A percentile compares a stretch with the other conserved stretches of the same genome.
phyloP scores from a whole-genome alignment of 305 asterid species.

The Ilex paraguariensis region DNA sequence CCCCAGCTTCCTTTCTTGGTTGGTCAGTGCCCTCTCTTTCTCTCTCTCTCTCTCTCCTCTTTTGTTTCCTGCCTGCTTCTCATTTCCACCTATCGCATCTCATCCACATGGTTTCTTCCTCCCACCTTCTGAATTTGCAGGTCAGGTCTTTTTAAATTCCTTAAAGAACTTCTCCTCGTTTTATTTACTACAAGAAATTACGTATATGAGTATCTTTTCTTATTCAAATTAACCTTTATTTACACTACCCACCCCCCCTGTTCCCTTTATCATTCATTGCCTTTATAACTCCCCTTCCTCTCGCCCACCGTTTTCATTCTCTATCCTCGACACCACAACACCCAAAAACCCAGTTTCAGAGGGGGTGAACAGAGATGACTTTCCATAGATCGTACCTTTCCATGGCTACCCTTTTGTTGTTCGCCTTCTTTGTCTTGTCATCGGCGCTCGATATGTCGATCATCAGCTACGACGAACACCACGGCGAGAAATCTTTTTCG shows the following conservation, averaged over 20 bases:
- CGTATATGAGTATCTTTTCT: too few species aligned
- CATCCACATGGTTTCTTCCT: slow-evolving; percentile 8
- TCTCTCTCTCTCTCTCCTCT: background rate
- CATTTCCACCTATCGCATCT: slow-evolving; percentile 11
- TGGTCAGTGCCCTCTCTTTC: background rate
- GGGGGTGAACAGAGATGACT: too few species aligned
- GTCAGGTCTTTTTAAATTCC: too few species aligned
- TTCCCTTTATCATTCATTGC: background rate
- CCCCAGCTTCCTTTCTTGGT: background rate
- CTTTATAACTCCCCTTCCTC: slow-evolving; percentile 23
- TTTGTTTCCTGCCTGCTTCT: slow-evolving; percentile 3
- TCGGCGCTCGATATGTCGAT: slow-evolving; percentile 69
- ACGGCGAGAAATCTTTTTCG: slow-evolving; percentile 5
- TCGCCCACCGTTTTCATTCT: background rate
- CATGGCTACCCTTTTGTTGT: slow-evolving; percentile 5
- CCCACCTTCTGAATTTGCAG: background rate
- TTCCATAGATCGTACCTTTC: background rate
- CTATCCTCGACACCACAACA: background rate
- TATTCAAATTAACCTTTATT: too few species aligned
- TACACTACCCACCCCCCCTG: background rate
- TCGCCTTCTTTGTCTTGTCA: slow-evolving; percentile 18
- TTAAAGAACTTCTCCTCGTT: too few species aligned
- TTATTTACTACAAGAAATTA: too few species aligned
- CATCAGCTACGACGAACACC: slow-evolving; percentile 44
- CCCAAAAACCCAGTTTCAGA: background rate